These are phyloP conservation scores for Fusarium transvaalense DNA, from an alignment of 2,329 filamentous ascomycete genomes.

Conservation along the genomic window DNA sequence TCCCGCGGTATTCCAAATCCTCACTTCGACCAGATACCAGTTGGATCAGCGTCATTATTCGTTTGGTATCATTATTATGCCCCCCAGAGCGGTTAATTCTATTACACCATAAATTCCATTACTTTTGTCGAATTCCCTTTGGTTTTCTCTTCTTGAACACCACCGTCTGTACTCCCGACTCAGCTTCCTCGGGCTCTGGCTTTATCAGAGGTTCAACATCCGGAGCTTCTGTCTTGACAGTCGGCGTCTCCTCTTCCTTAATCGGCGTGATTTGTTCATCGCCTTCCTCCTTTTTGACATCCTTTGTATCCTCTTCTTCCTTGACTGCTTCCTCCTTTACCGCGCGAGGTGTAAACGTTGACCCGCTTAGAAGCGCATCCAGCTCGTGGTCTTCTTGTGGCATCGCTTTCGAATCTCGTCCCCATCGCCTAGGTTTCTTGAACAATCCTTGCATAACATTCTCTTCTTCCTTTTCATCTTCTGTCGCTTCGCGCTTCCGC, in stretches of 20 bases:
- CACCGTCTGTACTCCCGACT: constrained; percentile 59
- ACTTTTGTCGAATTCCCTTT: constrained; percentile 73
- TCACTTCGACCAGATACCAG: neutral
- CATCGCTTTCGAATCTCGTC: constrained; percentile 64
- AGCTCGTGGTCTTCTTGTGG: constrained; percentile 67
- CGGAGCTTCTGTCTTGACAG: constrained; percentile 59
- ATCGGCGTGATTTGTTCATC: neutral
- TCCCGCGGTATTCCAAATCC: neutral
- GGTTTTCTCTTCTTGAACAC: constrained; percentile 86
- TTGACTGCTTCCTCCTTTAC: constrained; percentile 46
- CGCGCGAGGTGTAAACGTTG: constrained; percentile 45
- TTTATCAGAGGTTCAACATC: constrained; percentile 46
- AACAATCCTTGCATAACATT: constrained; percentile 69
- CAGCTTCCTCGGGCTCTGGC: constrained; percentile 47
- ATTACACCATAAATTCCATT: neutral
- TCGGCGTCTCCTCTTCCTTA: constrained; percentile 8
- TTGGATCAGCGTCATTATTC: neutral
- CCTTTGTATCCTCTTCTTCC: constrained; percentile 28
- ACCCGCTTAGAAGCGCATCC: constrained; percentile 68
- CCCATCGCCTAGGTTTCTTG: constrained; percentile 70
- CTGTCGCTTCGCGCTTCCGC: constrained; percentile 71
- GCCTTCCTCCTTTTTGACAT: constrained; percentile 45
- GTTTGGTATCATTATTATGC: constrained; percentile 35
- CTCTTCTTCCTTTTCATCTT: constrained; percentile 72
- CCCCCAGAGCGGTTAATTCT: neutral